Evolutionary conservation across 2,329 filamentous ascomycete genomes (phyloP).

Genomic region (Epichloe bromicola): DNA sequence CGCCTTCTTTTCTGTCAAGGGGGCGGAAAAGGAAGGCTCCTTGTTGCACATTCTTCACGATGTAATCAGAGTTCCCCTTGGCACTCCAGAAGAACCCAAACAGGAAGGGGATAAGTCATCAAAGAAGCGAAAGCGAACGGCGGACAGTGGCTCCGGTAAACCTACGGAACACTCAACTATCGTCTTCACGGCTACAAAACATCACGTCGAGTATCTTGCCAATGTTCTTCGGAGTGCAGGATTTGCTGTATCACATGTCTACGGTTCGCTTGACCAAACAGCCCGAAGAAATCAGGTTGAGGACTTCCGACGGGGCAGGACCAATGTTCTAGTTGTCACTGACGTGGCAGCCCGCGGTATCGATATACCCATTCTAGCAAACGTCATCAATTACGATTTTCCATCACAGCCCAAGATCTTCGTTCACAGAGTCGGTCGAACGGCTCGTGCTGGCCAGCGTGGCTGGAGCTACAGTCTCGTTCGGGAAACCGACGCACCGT

Average conservation of each 20-base stretch:
- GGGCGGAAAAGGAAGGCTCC: constrained; percentile 85
- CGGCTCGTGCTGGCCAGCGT: constrained; percentile 79
- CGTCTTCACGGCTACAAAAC: constrained; percentile 87
- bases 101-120: constrained; percentile 31
- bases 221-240: constrained; percentile 67
- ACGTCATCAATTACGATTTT: constrained; percentile 98
- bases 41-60: constrained; percentile 81
- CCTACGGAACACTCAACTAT: constrained; percentile 89
- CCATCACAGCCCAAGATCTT: constrained; percentile 94
- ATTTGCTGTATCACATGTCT: constrained; percentile 86
- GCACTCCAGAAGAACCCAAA: constrained; percentile 38
- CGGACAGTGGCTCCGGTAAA: constrained; percentile 42
- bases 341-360: constrained; percentile 95
- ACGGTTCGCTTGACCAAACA: constrained; percentile 87
- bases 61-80: constrained; percentile 80
- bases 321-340: constrained; percentile 88
- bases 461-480: constrained; percentile 95
- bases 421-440: constrained; percentile 90
- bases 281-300: constrained; percentile 87
- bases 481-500: constrained; percentile 76
- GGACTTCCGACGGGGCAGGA: constrained; percentile 70
- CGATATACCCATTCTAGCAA: constrained; percentile 89
- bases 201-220: constrained; percentile 89
- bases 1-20: constrained; percentile 88
- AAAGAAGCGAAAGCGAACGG: constrained; percentile 61